Base-by-base conservation (phyloP, 1,284 basidiomycete species). In the Coniophora puteana region DNA sequence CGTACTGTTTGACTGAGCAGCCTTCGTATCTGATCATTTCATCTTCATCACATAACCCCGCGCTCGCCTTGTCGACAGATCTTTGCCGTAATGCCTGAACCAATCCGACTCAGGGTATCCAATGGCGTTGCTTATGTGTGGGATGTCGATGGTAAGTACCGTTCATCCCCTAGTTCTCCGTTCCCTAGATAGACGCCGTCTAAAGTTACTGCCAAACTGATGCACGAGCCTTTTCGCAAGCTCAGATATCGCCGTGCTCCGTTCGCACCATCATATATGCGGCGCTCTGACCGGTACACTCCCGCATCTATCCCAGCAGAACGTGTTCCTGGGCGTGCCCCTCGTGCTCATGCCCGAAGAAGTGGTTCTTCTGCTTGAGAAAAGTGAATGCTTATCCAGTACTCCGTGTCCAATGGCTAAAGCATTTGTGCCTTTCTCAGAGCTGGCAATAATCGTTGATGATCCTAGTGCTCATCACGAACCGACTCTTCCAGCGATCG, bases 301-400 rank as follows among this genome's bases (percentile, higher is more conserved):
- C 16, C 94, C 96, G 3, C 89, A 94, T 57, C 76, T 98, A 1
- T 85, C 92, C 4, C 95, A 98, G 58, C 96, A 99, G 65, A 99
- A 99, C 65, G 80, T 91, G 2, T 99, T 99, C 59, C 72, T 99
- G 13, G 96, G 96, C 11, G 66, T 93, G 13, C 96, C 96, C 1
- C 68, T 97, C 3, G 71, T 92, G 14, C 69, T 99, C 1, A 78
- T 93, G 63, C 88, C 90, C 0, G 96, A 99, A 60, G 96, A 99
- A 61, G 91, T 89, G 3, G 89, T 89, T 3, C 72, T 93, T 20
- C 77, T 99, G 3, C 76, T 98, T 4, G 75, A 87, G 45, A 83
- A 87, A 50, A 80, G 92, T 89, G 42, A 43, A 68, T n/a, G n/a
- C n/a, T n/a, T n/a, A n/a, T n/a, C n/a, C n/a, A n/a, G n/a, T n/a